Evolutionary conservation across 371 early-diverging fungal species (phyloP).

Genomic region (Mucor lusitanicus): DNA sequence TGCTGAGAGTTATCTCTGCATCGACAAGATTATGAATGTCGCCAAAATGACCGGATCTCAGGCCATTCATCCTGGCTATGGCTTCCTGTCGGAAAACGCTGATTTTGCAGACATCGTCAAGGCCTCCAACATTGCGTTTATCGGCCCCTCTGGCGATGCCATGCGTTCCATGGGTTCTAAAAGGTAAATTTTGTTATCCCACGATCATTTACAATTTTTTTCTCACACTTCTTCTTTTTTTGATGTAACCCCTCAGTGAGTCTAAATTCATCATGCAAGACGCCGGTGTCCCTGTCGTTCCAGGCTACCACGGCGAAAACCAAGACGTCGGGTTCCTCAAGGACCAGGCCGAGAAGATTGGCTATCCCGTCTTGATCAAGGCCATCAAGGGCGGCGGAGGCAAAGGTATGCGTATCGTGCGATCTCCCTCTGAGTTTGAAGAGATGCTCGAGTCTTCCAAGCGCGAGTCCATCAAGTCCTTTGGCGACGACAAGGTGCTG

Average conservation of each 20-base stretch:
- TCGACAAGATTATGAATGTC: slow-evolving; percentile 84
- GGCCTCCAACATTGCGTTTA: slow-evolving; percentile 73
- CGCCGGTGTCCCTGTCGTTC: slow-evolving; percentile 91
- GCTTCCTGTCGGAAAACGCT: slow-evolving; percentile 96
- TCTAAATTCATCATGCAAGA: slow-evolving; percentile 90
- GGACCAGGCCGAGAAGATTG: slow-evolving; percentile 78
- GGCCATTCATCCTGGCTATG: slow-evolving; percentile 96
- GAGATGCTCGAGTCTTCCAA: slow-evolving; percentile 84
- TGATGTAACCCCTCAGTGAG: slow-evolving; percentile 52
- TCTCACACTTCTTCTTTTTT: slow-evolving; percentile 9
- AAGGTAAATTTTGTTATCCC: slow-evolving; percentile 52
- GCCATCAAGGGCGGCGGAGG: slow-evolving; percentile 98
- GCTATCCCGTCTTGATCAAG: slow-evolving; percentile 96
- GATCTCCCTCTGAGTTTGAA: slow-evolving; percentile 75
- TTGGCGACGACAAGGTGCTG: slow-evolving; percentile 89
- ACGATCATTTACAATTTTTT: slow-evolving; percentile 5
- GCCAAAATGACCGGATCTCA: slow-evolving; percentile 84
- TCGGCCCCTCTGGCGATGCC: slow-evolving; percentile 92
- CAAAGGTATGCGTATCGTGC: slow-evolving; percentile 94
- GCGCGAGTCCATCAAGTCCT: slow-evolving; percentile 87
- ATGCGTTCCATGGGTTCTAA: slow-evolving; percentile 96
- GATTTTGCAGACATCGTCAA: slow-evolving; percentile 83
- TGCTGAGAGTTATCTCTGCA: slow-evolving; percentile 83
- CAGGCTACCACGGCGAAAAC: slow-evolving; percentile 94
- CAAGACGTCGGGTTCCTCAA: slow-evolving; percentile 79